A percentile compares a stretch with the other conserved stretches of the same genome.
Evolutionary conservation across 768 basidiomycete genomes (phyloP).

Genomic region (Hygrocybe punicea): DNA sequence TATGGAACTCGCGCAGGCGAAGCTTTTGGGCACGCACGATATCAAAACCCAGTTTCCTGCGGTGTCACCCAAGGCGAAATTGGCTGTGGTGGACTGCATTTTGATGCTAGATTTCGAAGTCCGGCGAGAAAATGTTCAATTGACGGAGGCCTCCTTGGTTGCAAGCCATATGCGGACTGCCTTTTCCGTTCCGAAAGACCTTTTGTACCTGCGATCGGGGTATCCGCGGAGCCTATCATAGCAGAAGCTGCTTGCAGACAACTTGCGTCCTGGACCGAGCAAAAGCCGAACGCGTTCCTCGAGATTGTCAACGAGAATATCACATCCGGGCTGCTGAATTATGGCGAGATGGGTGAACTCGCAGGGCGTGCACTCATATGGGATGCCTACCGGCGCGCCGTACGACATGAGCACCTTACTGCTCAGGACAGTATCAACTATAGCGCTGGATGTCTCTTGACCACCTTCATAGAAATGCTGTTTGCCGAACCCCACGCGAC

Average conservation of each 20-base stretch:
- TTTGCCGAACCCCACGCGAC: slow-evolving; percentile 8
- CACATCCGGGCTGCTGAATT: slow-evolving; percentile 8
- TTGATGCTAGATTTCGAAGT: slow-evolving; percentile 15
- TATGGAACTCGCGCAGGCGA: neutral
- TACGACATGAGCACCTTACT: too few species aligned
- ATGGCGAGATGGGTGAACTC: slow-evolving; percentile 19
- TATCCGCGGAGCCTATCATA: slow-evolving; percentile 12
- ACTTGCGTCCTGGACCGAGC: slow-evolving; percentile 14
- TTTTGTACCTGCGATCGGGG: slow-evolving; percentile 15
- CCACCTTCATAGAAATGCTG: slow-evolving; percentile 20
- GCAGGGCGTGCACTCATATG: slow-evolving; percentile 22
- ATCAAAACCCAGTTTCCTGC: neutral
- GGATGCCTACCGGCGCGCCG: slow-evolving; percentile 17
- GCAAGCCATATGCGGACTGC: slow-evolving; percentile 19
- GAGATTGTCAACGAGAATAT: neutral
- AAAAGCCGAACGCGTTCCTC: slow-evolving; percentile 6
- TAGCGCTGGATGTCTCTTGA: slow-evolving; percentile 16
- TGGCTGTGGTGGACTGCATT: slow-evolving; percentile 12
- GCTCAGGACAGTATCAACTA: slow-evolving; percentile 5
- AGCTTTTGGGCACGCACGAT: neutral
- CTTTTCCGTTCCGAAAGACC: slow-evolving; percentile 17
- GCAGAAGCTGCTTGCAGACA: too few species aligned
- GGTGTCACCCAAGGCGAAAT: neutral
- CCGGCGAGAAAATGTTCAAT: neutral
- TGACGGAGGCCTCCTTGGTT: slow-evolving; percentile 13